Conservation (phyloP, 177 flowering plant genomes). For the Tripterygium wilfordii region DNA sequence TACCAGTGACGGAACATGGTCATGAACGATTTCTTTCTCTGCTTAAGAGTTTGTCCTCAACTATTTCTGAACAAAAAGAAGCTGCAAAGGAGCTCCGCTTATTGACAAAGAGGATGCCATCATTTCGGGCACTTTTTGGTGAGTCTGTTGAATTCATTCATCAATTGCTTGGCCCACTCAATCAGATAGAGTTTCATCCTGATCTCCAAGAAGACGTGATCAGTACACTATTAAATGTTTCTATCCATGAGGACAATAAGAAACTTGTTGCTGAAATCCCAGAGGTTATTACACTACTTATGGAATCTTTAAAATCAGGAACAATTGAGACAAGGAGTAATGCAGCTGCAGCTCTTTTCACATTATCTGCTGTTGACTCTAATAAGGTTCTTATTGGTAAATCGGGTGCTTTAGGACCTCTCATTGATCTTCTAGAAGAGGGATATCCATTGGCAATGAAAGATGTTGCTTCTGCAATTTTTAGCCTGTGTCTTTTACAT, state of each 20-base stretch:
- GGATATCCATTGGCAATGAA: slow-evolving; percentile 70
- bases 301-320: slow-evolving; percentile 58
- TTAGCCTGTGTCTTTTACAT: slow-evolving; percentile 53
- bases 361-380: slow-evolving; percentile 79
- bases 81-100: slow-evolving; percentile 71
- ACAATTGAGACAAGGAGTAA: slow-evolving; percentile 64
- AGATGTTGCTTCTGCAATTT: slow-evolving; percentile 85
- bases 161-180: slow-evolving; percentile 47
- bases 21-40: slow-evolving; percentile 37
- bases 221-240: slow-evolving; percentile 70
- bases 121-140: slow-evolving; percentile 65
- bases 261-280: slow-evolving; percentile 72
- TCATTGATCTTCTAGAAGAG: slow-evolving; percentile 66
- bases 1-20: slow-evolving; percentile 44
- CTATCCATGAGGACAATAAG: slow-evolving; percentile 80
- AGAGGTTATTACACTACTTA: slow-evolving; percentile 48
- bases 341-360: slow-evolving; percentile 88
- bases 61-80: slow-evolving; percentile 43
- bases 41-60: slow-evolving; percentile 42
- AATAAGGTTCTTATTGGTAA: slow-evolving; percentile 69
- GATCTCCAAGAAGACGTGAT: slow-evolving; percentile 82
- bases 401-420: slow-evolving; percentile 62
- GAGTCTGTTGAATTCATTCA: slow-evolving; percentile 45
- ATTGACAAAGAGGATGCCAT: slow-evolving; percentile 60
- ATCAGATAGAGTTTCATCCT: slow-evolving; percentile 21